Evolutionary conservation across 2,329 filamentous ascomycete genomes (phyloP), one percentile per base, ranked within the genome.

Genomic region (Pyrenochaeta sp.): DNA sequence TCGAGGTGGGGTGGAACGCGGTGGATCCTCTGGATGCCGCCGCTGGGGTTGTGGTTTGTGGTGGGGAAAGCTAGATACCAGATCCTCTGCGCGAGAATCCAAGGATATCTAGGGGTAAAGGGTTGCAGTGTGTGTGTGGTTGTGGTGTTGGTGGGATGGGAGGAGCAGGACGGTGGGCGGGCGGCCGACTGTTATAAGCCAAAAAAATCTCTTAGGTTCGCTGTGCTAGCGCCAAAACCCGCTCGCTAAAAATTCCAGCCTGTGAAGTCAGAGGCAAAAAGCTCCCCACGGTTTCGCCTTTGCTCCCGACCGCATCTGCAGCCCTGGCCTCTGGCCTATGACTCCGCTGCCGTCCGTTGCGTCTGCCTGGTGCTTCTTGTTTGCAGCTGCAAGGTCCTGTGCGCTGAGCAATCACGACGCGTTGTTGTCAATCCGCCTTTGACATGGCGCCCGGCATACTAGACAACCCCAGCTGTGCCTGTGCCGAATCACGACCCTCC

Each of bases 51-150:
- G 50, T 61, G 63, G 67, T 64, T 68, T 58, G 44, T 62, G 63
- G 52, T 32, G 51, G 54, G n/a, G 66, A 71, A 71, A 73, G 69
- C 77, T 79, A 81, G 79, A 80, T 77, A 78, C 73, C 77, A 66
- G 73, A 79, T 78, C 75, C 78, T 78, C 78, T 65, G 61, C 60
- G 60, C 61, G 77, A 79, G 77, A 79, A 77, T 78, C 73, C 60
- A 70, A 70, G 57, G 73, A 73, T 78, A 76, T 77, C 72, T 79
- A 76, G 76, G 57, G 59, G 57, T 45, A 49, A 59, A 46, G 60
- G 65, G 61, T 66, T 65, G 63, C 64, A 46, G 59, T 72, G 56
- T 64, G 50, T 56, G 50, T 59, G 60, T 63, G 56, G n/a, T 60
- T 58, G 53, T 67, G 60, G 63, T 58, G 51, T 58, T 64, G 65